phyloP scores from a whole-genome alignment of 768 basidiomycete genomes.

The Leccinellum luteum region DNA sequence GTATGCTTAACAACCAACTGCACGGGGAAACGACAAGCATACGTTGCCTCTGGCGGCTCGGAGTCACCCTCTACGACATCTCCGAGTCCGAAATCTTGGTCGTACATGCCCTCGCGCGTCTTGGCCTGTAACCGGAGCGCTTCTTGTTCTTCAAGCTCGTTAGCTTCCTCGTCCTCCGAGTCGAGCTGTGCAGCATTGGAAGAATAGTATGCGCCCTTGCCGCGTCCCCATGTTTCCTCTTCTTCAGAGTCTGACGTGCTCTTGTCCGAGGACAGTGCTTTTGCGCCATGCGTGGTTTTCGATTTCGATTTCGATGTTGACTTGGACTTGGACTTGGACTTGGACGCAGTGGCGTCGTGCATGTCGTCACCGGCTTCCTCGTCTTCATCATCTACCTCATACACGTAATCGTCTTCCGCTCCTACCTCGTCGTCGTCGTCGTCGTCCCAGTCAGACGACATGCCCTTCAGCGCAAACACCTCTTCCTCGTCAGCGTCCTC shows the following conservation, averaged over 20 bases:
- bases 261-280: constrained; percentile 8
- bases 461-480: constrained; percentile 70
- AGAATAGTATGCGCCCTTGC: constrained; percentile 80
- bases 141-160: constrained; percentile 87
- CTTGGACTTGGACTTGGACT: not conserved
- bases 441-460: constrained; percentile 35
- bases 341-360: constrained; percentile 6
- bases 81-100: constrained; percentile 82
- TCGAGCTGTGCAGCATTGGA: constrained; percentile 80
- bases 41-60: constrained; percentile 31
- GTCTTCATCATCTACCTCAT: constrained; percentile 11
- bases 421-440: constrained; percentile 41
- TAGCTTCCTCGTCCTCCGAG: constrained; percentile 85
- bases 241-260: constrained; percentile 24
- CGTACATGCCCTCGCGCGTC: constrained; percentile 63
- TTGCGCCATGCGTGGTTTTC: constrained; percentile 11
- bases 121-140: constrained; percentile 77
- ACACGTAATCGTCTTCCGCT: constrained; percentile 39
- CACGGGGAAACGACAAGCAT: constrained; percentile 1
- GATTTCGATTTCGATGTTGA: constrained; percentile 8
- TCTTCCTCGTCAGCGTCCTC: constrained; percentile 68
- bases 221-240: constrained; percentile 75
- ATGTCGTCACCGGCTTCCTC: constrained; percentile 21
- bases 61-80: constrained; percentile 46
- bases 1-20: constrained; percentile 4